Evolutionary conservation across 352 stramenopile species (phyloP).

Genomic region (Pythium insidiosum): DNA sequence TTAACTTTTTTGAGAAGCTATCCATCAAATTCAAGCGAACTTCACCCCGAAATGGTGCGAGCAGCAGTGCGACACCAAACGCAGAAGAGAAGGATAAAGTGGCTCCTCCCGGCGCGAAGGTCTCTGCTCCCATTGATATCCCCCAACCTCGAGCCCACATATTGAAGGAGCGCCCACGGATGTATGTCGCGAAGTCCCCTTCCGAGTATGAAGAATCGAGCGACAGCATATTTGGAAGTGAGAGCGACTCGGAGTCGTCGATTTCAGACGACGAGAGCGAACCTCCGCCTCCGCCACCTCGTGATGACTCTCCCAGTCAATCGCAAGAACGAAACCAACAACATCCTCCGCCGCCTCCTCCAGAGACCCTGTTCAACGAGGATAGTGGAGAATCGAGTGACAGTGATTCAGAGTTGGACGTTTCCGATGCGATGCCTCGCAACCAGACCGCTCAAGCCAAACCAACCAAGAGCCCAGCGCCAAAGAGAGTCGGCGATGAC

Average conservation of each 20-base stretch:
- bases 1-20: conserved; percentile 82
- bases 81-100: conserved; percentile 7
- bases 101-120: conserved; percentile 5
- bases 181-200: conserved; percentile 67
- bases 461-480: no score
- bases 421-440: no score
- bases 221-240: conserved; percentile 81
- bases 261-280: conserved; percentile 17
- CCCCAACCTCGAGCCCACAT: conserved; percentile 23
- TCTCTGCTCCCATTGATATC: conserved; percentile 1
- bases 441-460: no score
- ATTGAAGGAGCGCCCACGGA: conserved; percentile 53
- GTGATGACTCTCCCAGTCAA: not conserved
- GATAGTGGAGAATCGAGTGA: no score
- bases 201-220: conserved; percentile 76
- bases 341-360: not conserved
- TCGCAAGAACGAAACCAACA: not conserved
- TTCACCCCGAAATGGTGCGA: conserved; percentile 23
- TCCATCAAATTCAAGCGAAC: conserved; percentile 73
- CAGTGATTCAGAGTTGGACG: no score
- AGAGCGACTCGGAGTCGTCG: conserved; percentile 47
- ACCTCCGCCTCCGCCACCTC: conserved; percentile 9
- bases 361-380: conserved; percentile 1
- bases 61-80: conserved; percentile 3
- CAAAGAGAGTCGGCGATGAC: no score